phyloP scores from a whole-genome alignment of 352 stramenopile genomes.

The Globisporangium iwayamae region DNA sequence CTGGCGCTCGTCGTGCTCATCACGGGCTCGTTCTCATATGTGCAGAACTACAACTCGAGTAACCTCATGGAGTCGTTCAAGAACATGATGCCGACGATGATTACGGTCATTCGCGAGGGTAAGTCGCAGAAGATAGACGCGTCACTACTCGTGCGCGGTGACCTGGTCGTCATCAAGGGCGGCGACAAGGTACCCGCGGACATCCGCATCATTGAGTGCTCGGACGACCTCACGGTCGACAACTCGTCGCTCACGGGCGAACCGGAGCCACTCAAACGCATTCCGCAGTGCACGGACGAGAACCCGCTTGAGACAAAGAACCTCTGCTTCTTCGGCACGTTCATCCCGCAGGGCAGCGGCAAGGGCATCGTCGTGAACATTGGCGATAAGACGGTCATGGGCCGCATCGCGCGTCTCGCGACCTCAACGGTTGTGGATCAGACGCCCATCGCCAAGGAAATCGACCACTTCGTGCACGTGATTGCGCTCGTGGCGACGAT shows the following conservation, averaged over 20 bases:
- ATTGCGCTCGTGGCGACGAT: constrained; percentile 52
- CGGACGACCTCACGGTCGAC: constrained; percentile 90
- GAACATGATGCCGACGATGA: constrained; percentile 81
- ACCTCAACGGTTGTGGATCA: constrained; percentile 45
- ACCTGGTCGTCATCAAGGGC: constrained; percentile 86
- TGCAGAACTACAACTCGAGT: constrained; percentile 71
- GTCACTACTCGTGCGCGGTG: constrained; percentile 73
- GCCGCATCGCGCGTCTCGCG: constrained; percentile 64
- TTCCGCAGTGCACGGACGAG: constrained; percentile 70
- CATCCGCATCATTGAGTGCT: constrained; percentile 92
- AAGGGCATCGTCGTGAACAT: constrained; percentile 68
- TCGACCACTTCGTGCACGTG: constrained; percentile 72
- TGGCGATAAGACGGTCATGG: constrained; percentile 82
- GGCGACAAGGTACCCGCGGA: constrained; percentile 95
- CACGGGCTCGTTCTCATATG: constrained; percentile 56
- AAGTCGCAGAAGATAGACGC: constrained; percentile 80
- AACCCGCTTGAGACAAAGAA: constrained; percentile 84
- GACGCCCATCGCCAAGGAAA: constrained; percentile 58
- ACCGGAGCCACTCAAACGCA: constrained; percentile 82
- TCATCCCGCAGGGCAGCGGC: constrained; percentile 66
- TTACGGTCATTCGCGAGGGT: constrained; percentile 71
- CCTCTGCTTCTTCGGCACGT: constrained; percentile 77
- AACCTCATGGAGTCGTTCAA: constrained; percentile 88
- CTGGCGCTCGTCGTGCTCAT: constrained; percentile 45
- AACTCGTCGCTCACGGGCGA: constrained; percentile 87